Evolutionary conservation across 2,329 filamentous ascomycete species (phyloP).

Genomic region (Erysiphe neolycopersici): DNA sequence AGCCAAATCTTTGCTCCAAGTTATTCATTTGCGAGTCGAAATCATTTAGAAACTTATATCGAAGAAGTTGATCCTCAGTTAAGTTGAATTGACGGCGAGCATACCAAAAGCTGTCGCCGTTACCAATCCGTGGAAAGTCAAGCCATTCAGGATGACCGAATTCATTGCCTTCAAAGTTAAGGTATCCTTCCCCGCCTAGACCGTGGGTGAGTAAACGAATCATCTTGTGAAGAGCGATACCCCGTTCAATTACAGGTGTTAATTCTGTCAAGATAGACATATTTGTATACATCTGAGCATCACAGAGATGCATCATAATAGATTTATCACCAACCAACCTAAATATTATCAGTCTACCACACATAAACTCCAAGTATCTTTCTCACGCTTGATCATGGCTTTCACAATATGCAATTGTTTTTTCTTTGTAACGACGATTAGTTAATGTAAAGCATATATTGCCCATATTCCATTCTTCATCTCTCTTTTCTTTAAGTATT

Average conservation of each 20-base stretch:
- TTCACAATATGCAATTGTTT: conserved; percentile 94
- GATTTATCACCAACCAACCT: conserved; percentile 92
- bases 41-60: conserved; percentile 77
- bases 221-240: conserved; percentile 89
- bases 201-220: conserved; percentile 80
- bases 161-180: conserved; percentile 97
- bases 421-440: conserved; percentile 83
- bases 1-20: conserved; percentile 68
- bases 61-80: conserved; percentile 57
- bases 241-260: conserved; percentile 69
- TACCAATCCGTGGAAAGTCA: conserved; percentile 85
- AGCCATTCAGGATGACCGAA: conserved; percentile 98
- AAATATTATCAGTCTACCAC: conserved; percentile 6
- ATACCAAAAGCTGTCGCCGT: conserved; percentile 84
- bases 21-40: conserved; percentile 85
- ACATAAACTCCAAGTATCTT: neutral
- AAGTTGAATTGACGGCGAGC: conserved; percentile 84
- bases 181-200: conserved; percentile 83
- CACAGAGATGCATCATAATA: conserved; percentile 92
- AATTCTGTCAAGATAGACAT: conserved; percentile 74
- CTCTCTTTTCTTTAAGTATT: conserved; percentile 76
- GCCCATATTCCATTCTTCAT: conserved; percentile 68
- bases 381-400: conserved; percentile 90
- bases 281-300: conserved; percentile 91
- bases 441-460: conserved; percentile 67